Conservation (phyloP, 2,329 filamentous ascomycete species). For the Sarocladium kiliense region DNA sequence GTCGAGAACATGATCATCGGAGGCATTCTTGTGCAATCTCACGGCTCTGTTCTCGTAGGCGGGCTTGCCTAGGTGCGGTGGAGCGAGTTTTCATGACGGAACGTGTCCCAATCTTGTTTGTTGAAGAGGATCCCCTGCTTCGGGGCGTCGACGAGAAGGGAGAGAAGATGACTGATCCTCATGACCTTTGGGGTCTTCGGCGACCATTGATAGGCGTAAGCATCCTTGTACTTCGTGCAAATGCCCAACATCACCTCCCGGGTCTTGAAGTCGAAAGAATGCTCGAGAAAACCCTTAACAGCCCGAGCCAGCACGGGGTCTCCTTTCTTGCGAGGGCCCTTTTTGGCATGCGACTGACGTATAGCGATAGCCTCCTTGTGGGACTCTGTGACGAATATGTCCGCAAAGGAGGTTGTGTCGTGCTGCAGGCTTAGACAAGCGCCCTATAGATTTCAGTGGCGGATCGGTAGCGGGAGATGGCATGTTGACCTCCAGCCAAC, state of each 20-base stretch:
- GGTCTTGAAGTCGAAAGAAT: slow-evolving; percentile 44
- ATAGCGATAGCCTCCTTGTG: too few species aligned
- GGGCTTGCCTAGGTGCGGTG: slow-evolving; percentile 25
- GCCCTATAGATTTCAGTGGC: slow-evolving; percentile 13
- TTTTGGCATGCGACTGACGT: not conserved
- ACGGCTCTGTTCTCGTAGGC: slow-evolving; percentile 36
- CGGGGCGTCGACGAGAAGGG: slow-evolving; percentile 50
- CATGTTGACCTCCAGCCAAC: slow-evolving; percentile 52
- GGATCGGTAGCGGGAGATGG: slow-evolving; percentile 29
- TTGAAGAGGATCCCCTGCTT: slow-evolving; percentile 51
- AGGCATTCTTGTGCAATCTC: slow-evolving; percentile 11
- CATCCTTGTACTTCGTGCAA: slow-evolving; percentile 61
- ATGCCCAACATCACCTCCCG: slow-evolving; percentile 53
- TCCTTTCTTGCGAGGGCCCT: not conserved
- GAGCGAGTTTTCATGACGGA: slow-evolving; percentile 20
- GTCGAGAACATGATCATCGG: slow-evolving; percentile 53
- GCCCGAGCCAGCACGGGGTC: not conserved
- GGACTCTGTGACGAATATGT: not conserved
- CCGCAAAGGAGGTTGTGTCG: not conserved
- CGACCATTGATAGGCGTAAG: slow-evolving; percentile 52
- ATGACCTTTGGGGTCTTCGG: slow-evolving; percentile 41
- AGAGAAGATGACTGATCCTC: slow-evolving; percentile 45
- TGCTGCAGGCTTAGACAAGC: not conserved
- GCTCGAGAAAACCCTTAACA: not conserved
- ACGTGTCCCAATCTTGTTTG: slow-evolving; percentile 30